Percentiles rank a stretch among this genome's conserved stretches.
Evolutionary conservation across 1,284 basidiomycete genomes (phyloP).

Genomic region (Laetiporus sulphureus): DNA sequence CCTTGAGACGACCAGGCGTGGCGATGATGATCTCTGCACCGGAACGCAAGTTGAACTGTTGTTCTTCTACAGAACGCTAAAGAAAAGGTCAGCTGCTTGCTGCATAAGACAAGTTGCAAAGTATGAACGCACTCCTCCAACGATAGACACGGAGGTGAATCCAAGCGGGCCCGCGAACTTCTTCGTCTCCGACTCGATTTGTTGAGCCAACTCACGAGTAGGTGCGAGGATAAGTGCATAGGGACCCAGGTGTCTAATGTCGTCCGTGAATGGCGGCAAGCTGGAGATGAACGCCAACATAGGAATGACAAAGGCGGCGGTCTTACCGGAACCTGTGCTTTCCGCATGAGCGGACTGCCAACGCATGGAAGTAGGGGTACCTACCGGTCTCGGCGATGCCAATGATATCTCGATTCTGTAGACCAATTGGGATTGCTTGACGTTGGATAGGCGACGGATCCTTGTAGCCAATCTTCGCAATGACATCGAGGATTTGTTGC

Average conservation of each 20-base stretch:
- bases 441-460: constrained; percentile 96
- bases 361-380: too few species aligned
- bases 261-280: constrained; percentile 82
- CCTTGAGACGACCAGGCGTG: constrained; percentile 95
- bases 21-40: constrained; percentile 98
- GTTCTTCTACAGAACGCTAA: constrained; percentile 88
- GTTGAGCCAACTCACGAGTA: constrained; percentile 95
- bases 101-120: constrained; percentile 5
- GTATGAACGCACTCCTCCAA: constrained; percentile 74
- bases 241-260: constrained; percentile 89
- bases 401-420: constrained; percentile 95
- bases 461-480: constrained; percentile 91
- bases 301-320: constrained; percentile 98
- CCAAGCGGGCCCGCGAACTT: constrained; percentile 89
- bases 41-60: constrained; percentile 92
- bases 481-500: constrained; percentile 69
- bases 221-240: constrained; percentile 93
- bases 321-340: constrained; percentile 95
- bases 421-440: constrained; percentile 95
- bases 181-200: constrained; percentile 89
- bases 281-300: constrained; percentile 93
- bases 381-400: constrained; percentile 95
- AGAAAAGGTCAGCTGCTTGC: constrained; percentile 3
- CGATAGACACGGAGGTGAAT: constrained; percentile 92
- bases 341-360: too few species aligned